A percentile compares a stretch with the other conserved stretches of the same genome.
Evolutionary conservation across 805 yeast species (phyloP).

Genomic region (Candida pseudofarinosa): DNA sequence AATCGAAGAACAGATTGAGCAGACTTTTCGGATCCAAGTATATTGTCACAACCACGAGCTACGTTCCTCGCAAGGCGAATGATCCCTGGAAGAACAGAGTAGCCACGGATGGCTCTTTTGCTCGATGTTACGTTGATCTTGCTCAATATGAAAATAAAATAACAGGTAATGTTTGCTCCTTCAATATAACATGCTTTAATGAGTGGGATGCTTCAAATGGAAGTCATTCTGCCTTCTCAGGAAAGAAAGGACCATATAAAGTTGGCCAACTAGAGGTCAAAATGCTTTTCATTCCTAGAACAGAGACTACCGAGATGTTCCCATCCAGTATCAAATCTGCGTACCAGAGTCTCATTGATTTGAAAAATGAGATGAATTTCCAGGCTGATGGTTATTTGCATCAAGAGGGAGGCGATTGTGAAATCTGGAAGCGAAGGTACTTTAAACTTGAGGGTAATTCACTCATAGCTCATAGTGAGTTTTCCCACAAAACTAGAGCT

Average conservation of each 20-base stretch:
- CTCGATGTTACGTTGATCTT: slow-evolving; percentile 66
- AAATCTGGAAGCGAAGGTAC: slow-evolving; percentile 66
- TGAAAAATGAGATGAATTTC: slow-evolving; percentile 21
- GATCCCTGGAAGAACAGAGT: slow-evolving; percentile 63
- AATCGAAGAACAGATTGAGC: slow-evolving; percentile 42
- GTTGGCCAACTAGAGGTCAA: slow-evolving; percentile 66
- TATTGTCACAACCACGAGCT: slow-evolving; percentile 45
- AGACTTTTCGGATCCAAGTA: slow-evolving; percentile 47
- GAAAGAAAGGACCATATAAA: slow-evolving; percentile 46
- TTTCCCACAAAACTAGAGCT: slow-evolving; percentile 64
- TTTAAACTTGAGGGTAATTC: slow-evolving; percentile 70
- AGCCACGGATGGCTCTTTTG: slow-evolving; percentile 89
- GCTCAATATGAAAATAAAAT: slow-evolving; percentile 53
- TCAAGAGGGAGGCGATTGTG: slow-evolving; percentile 92
- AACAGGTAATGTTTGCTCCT: slow-evolving; percentile 48
- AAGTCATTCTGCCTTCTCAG: slow-evolving; percentile 19
- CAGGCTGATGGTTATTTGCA: slow-evolving; percentile 64
- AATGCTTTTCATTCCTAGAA: slow-evolving; percentile 66
- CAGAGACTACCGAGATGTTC: slow-evolving; percentile 54
- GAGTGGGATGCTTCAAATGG: slow-evolving; percentile 66
- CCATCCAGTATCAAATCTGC: slow-evolving; percentile 64
- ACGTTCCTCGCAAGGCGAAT: slow-evolving; percentile 45
- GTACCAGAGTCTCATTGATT: slow-evolving; percentile 29
- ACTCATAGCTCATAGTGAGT: slow-evolving; percentile 73
- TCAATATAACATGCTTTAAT: slow-evolving; percentile 62